phyloP scores from a whole-genome alignment of 164 flowering plant species.

The Vitis amurensis region DNA sequence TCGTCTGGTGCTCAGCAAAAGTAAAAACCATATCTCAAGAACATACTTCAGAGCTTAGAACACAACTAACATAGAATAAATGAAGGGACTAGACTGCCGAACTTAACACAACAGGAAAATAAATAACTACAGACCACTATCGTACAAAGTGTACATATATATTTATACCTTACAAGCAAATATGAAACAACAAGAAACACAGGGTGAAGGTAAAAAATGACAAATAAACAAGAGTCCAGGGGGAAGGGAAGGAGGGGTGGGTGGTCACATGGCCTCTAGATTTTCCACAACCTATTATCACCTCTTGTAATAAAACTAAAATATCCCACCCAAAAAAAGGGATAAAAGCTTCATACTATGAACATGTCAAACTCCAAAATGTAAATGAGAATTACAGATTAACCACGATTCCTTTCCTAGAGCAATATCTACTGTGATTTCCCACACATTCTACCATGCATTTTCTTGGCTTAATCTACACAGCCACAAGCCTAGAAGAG shows the following conservation, averaged over 20 bases:
- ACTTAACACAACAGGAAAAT: too few relatives aligned
- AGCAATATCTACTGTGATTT: not conserved
- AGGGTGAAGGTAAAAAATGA: not conserved
- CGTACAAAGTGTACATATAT: not conserved
- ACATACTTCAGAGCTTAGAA: too few relatives aligned
- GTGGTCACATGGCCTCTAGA: not conserved
- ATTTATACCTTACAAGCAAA: not conserved
- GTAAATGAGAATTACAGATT: not conserved
- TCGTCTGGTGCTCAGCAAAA: too few relatives aligned
- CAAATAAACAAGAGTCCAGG: not conserved
- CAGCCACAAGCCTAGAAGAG: not conserved
- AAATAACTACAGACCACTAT: not conserved
- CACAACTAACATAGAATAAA: too few relatives aligned
- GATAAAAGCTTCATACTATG: constrained; percentile 4
- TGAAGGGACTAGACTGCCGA: too few relatives aligned
- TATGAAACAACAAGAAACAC: not conserved
- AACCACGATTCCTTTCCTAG: not conserved
- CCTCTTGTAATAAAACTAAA: not conserved
- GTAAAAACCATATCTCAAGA: too few relatives aligned
- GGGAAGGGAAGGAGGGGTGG: not conserved
- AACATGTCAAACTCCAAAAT: constrained; percentile 4
- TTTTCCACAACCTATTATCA: not conserved
- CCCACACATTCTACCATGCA: constrained; percentile 4
- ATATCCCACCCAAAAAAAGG: constrained; percentile 1
- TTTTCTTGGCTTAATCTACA: constrained; percentile 4